Evolutionary conservation across 495 filamentous ascomycete species (phyloP), one percentile per base, ranked within the genome.

Genomic region (Daldinia loculata): DNA sequence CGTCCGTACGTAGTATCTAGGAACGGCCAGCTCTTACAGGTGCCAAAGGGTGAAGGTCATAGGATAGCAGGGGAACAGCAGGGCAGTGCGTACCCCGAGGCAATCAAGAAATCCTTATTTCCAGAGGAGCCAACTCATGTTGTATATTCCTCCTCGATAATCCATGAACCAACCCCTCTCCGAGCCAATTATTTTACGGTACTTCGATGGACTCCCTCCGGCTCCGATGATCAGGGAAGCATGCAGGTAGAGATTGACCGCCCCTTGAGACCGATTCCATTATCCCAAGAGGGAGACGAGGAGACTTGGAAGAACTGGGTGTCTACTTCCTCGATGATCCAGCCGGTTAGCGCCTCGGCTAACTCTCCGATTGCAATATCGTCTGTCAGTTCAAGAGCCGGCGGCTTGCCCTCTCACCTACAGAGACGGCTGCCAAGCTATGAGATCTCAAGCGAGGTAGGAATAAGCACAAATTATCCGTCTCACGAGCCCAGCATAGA

Each of bases 171-270:
- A 14, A 38, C 30, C 8, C 75, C 75, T 69, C 69, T 51, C 27
- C 70, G 74, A 41, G 50, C 51, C 3, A 60, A 56, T 57, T 27
- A 64, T 26, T 65, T 66, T 19, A 41, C 38, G 14, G 61, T 76
- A 17, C 63, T 74, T 15, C 19, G 66, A 34, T 74, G 70, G 74
- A 72, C 70, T 27, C 70, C 75, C 1, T 48, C 66, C 3, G 32
- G 15, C 6, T 72, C 74, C 1, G 70, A 76, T 19, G 68, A 72
- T 56, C n/a, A 56, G 48, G 69, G 67, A 19, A 77, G 75, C 45
- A 67, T 77, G 66, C 29, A 64, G 26, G 75, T 77, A 27, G 74
- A 77, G 55, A 66, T 69, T 43, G 74, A 72, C 15, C 66, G 36
- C 26, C 71, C 63, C 26, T 17, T 43, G 24, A 51, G 48, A 22